phyloP scores from a whole-genome alignment of 352 stramenopile species.

The Globisporangium polare region DNA sequence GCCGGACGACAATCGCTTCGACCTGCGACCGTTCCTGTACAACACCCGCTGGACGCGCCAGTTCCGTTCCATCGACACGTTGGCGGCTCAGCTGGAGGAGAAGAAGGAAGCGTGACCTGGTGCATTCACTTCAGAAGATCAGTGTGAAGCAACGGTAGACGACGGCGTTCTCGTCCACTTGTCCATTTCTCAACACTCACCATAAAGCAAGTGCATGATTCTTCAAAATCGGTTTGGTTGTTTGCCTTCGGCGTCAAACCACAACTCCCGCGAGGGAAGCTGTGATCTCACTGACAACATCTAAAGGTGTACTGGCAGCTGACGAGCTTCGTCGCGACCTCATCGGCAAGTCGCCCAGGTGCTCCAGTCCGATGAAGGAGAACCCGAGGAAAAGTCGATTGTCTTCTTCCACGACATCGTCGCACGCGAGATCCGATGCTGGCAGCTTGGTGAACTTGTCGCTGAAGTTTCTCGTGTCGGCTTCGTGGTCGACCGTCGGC shows the following conservation, averaged over 20 bases:
- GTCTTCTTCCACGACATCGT: constrained; percentile 45
- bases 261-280: background rate
- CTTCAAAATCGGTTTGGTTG: constrained; percentile 3
- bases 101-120: constrained; percentile 38
- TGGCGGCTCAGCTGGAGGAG: constrained; percentile 75
- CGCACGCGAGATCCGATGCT: constrained; percentile 55
- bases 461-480: constrained; percentile 94
- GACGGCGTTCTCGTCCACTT: background rate
- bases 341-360: constrained; percentile 18
- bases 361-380: constrained; percentile 62
- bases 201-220: constrained; percentile 11
- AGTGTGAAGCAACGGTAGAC: background rate
- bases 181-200: constrained; percentile 6
- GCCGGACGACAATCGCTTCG: constrained; percentile 99
- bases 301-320: background rate
- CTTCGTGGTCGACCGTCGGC: constrained; percentile 82
- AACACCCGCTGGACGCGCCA: constrained; percentile 94
- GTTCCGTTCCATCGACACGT: constrained; percentile 93
- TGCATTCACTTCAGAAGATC: background rate
- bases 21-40: constrained; percentile 98
- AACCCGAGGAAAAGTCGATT: constrained; percentile 69
- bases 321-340: constrained; percentile 7
- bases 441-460: constrained; percentile 86
- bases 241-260: background rate
- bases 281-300: constrained; percentile 1